Base-by-base conservation (phyloP, 306 rosid genomes). In the Corylus avellana region DNA sequence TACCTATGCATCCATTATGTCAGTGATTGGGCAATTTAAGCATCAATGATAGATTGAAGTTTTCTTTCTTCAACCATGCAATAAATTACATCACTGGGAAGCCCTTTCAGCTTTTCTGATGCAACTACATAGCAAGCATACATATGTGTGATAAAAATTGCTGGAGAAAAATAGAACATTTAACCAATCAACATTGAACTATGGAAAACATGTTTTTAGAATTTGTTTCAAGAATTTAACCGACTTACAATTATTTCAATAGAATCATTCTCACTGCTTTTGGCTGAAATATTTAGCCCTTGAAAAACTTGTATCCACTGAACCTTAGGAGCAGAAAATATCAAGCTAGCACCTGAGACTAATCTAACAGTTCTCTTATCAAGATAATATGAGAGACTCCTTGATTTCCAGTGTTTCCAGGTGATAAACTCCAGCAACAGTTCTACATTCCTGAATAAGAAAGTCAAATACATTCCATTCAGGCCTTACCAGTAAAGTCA, bases 281-380 rank as follows among this genome's bases (percentile, higher is more conserved):
- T 48, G 63, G 77, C 46, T 57, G 80, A 72, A 75, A 75, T 14
- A 64, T 55, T 79, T 50, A 82, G 62, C 49, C 66, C 50, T 0
- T 42, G 69, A 72, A 85, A 68, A 54, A 79, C 80, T 63, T 78
- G 78, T 49, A 64, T 59, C 88, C 88, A 85, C 78, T 85, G 84
- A 64, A 51, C 55, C 83, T 85, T 85, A 25, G 86, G 79, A 47
- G 86, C 76, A 71, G 84, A 75, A 67, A 82, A 85, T 72, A 85
- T 76, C 86, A 85, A 39, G 79, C 86, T 82, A 54, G 88, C 86
- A 70, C 86, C 88, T 7, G 88, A 85, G 69, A 85, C 86, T 75
- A 85, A 75, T 72, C 51, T 74, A 63, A 82, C 17, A 64, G 79
- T 39, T 79, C 86, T 85, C 63, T 75, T 82, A 75, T 85, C 86